Base-by-base conservation (phyloP, 208 protist genomes). In the Crithidia sp. region DNA sequence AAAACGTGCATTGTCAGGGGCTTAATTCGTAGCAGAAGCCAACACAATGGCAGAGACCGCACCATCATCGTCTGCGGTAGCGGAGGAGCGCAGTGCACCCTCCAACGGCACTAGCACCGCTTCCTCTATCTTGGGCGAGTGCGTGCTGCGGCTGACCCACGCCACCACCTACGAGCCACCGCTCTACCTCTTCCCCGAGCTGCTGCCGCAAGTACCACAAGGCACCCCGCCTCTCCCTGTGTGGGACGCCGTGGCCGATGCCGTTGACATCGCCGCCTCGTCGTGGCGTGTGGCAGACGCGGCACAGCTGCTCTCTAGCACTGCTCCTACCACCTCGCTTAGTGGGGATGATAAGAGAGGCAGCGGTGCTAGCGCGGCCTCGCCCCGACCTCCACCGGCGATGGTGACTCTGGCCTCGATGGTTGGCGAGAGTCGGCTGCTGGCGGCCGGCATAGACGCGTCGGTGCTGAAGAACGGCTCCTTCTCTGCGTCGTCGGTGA, bases 161-260 rank as follows among this genome's bases (percentile, higher is more conserved):
- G 44, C 83, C 8, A 87, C 84, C 13, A 85, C 79, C 37, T 96
- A 95, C 64, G 89, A 96, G 81, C 92, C 92, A 2, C 92, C 92
- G 44, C 74, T 95, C 54, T 96, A 96, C 72, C 82, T 96, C 4
- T 95, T 94, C 60, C 92, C 88, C 2, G 88, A 96, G 76, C 67
- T 96, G 57, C 78, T 96, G 44, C 82, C 84, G 56, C 77, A 77
- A 64, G 92, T 94, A 3, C 86, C 88, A 28, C 80, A 93, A 67
- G 87, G 85, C 16, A 88, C 83, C 7, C 68, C 87, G 6, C 82
- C 85, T 28, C 43, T 90, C 9, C 74, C 76, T 40, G 87, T 90
- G 10, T 90, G 90, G 84, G 92, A 96, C 56, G 87, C 83, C n/a
- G 82, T 96, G 7, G 83, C 90, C 1, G 86, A 92, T 57, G 87